phyloP scores from a whole-genome alignment of 2,329 filamentous ascomycete genomes.

The Pseudogymnoascus sp. region DNA sequence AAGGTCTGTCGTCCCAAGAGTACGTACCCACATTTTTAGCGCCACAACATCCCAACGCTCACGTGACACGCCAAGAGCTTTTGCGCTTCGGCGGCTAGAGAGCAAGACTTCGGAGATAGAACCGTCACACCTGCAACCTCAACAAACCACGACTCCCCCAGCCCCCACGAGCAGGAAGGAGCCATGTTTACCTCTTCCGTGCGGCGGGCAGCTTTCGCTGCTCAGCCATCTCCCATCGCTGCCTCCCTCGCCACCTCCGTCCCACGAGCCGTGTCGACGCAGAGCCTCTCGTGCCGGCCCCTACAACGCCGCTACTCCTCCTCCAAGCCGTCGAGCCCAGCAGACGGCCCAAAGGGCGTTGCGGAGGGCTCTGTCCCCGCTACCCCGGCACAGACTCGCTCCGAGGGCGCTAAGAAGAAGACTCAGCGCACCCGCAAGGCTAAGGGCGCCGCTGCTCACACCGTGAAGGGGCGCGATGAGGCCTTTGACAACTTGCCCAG shows the following conservation, averaged over 20 bases:
- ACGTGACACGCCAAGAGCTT: constrained; percentile 8
- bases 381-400: constrained; percentile 19
- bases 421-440: constrained; percentile 43
- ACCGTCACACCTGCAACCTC: constrained; percentile 9
- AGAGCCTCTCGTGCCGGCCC: constrained; percentile 23
- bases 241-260: constrained; percentile 20
- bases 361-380: constrained; percentile 15
- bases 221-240: constrained; percentile 21
- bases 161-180: constrained; percentile 14
- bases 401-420: constrained; percentile 23
- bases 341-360: constrained; percentile 27
- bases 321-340: constrained; percentile 31
- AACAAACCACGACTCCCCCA: not conserved
- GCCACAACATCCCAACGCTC: not conserved
- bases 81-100: constrained; percentile 9
- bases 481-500: constrained; percentile 54
- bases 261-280: constrained; percentile 20
- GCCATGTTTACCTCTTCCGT: constrained; percentile 25
- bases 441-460: constrained; percentile 38
- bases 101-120: constrained; percentile 11
- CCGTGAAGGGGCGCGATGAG: constrained; percentile 32
- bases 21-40: not conserved
- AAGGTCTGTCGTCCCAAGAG: not conserved
- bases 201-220: constrained; percentile 23
- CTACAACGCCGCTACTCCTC: constrained; percentile 29